Conservation (phyloP, 2,329 filamentous ascomycete genomes). For the Fusarium proliferatum region DNA sequence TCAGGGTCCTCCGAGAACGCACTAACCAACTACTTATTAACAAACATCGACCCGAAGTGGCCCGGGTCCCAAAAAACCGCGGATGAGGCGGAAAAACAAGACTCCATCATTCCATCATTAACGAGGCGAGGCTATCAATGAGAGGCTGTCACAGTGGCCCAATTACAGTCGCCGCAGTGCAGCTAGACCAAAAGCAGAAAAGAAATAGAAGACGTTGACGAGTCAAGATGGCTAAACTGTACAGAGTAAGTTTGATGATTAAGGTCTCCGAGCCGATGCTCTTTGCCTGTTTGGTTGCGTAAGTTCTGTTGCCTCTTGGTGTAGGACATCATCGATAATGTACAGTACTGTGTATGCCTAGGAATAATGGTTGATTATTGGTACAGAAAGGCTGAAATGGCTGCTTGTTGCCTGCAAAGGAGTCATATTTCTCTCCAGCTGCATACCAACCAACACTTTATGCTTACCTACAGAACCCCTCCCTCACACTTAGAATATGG, state of each 20-base stretch:
- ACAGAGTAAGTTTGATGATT: constrained; percentile 29
- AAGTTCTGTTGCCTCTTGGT: constrained; percentile 22
- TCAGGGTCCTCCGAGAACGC: constrained; percentile 42
- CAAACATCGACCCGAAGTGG: constrained; percentile 40
- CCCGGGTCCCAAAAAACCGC: constrained; percentile 30
- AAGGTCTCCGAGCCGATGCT: constrained; percentile 5
- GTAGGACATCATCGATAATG: constrained; percentile 2
- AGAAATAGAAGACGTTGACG: constrained; percentile 37
- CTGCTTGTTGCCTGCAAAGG: constrained; percentile 23
- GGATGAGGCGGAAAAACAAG: constrained; percentile 43
- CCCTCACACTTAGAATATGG: background rate
- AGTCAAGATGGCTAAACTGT: constrained; percentile 34
- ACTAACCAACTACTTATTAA: constrained; percentile 16
- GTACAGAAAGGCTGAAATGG: background rate
- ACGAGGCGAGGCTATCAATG: constrained; percentile 38
- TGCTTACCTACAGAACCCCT: constrained; percentile 2
- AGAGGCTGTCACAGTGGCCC: constrained; percentile 17
- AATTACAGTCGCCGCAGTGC: background rate
- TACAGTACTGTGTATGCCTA: background rate
- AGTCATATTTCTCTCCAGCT: constrained; percentile 11
- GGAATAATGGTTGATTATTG: constrained; percentile 1
- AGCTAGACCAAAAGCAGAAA: constrained; percentile 35
- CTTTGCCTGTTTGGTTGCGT: constrained; percentile 15
- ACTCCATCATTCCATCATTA: constrained; percentile 9
- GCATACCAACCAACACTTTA: constrained; percentile 12